Conservation (phyloP, 345 rosid genomes). For the Cochlearia excelsa region DNA sequence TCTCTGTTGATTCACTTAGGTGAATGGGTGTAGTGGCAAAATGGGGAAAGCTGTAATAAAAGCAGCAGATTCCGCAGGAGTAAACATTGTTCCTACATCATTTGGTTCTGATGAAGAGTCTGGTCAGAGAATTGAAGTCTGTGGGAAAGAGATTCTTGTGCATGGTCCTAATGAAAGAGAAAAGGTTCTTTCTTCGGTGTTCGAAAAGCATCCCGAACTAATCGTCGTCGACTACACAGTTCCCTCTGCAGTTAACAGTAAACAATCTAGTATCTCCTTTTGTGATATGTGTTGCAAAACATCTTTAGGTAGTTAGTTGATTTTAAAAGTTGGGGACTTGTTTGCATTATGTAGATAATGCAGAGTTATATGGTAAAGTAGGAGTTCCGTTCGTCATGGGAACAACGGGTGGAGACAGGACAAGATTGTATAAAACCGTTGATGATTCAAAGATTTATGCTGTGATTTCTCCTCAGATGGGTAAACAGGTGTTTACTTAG, state of each 20-base stretch:
- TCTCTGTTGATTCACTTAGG: conserved; percentile 34
- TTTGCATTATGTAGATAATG: conserved; percentile 51
- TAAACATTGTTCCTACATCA: conserved; percentile 62
- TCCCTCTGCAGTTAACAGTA: conserved; percentile 86
- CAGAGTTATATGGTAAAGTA: conserved; percentile 69
- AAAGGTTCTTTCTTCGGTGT: conserved; percentile 54
- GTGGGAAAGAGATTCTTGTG: conserved; percentile 66
- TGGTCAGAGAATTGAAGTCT: conserved; percentile 56
- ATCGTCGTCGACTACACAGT: conserved; percentile 83
- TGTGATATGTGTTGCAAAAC: no score
- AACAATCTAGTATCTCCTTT: background rate
- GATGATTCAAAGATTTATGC: conserved; percentile 68
- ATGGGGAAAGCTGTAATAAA: conserved; percentile 86
- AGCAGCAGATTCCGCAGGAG: conserved; percentile 85
- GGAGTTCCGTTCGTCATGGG: conserved; percentile 97
- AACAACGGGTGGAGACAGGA: conserved; percentile 90
- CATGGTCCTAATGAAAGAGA: conserved; percentile 83
- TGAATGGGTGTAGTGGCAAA: conserved; percentile 75
- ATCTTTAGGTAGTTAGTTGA: background rate
- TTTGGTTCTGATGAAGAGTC: conserved; percentile 66
- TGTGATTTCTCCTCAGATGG: conserved; percentile 96
- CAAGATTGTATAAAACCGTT: conserved; percentile 56
- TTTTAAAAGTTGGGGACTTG: background rate
- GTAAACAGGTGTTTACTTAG: conserved; percentile 59
- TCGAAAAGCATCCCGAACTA: conserved; percentile 60